phyloP scores from a whole-genome alignment of 2,329 filamentous ascomycete species.

The Colletotrichum phormii region DNA sequence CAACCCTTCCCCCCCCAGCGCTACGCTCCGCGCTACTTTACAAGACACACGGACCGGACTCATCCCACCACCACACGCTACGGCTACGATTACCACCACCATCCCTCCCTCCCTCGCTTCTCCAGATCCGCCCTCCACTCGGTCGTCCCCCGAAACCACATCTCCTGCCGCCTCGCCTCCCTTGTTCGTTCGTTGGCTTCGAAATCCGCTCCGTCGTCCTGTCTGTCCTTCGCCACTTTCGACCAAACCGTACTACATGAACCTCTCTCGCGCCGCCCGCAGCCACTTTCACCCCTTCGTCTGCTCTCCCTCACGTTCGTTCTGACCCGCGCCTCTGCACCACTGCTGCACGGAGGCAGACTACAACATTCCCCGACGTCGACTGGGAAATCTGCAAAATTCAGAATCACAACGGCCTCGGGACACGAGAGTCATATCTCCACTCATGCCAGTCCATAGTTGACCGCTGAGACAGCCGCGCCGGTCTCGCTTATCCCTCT shows the following conservation, averaged over 20 bases:
- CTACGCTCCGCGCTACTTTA: slow-evolving; percentile 13
- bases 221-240: slow-evolving; percentile 31
- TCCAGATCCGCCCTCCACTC: slow-evolving; percentile 1
- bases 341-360: slow-evolving; percentile 9
- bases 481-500: slow-evolving; percentile 34
- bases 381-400: background rate
- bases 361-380: background rate
- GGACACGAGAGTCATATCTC: slow-evolving; percentile 27
- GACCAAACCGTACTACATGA: slow-evolving; percentile 31
- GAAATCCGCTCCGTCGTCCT: slow-evolving; percentile 10
- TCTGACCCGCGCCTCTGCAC: slow-evolving; percentile 22
- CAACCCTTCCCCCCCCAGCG: background rate
- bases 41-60: slow-evolving; percentile 7
- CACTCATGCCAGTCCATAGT: slow-evolving; percentile 35
- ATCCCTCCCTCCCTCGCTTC: slow-evolving; percentile 9
- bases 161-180: slow-evolving; percentile 10
- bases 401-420: slow-evolving; percentile 17
- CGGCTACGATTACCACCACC: background rate
- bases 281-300: slow-evolving; percentile 22
- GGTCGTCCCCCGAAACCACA: slow-evolving; percentile 22
- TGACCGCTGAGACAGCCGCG: slow-evolving; percentile 35
- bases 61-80: background rate
- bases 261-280: slow-evolving; percentile 31
- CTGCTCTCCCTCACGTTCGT: slow-evolving; percentile 13
- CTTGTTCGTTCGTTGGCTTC: slow-evolving; percentile 14